Evolutionary conservation across 2,329 filamentous ascomycete species (phyloP).

Genomic region (Alternaria viburni): DNA sequence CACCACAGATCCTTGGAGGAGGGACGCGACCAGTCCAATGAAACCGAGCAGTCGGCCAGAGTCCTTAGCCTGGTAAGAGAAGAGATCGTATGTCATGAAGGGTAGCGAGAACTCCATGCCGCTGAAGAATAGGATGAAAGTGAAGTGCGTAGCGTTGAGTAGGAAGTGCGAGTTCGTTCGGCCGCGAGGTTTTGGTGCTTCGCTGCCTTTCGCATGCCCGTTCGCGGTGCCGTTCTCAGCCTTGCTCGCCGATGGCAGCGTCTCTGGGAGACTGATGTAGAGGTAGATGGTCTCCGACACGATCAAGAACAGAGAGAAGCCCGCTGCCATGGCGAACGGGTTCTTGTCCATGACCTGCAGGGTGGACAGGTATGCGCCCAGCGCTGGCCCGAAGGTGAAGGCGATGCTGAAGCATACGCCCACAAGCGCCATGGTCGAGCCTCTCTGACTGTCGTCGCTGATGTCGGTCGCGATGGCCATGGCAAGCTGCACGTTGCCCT

Average conservation of each 20-base stretch:
- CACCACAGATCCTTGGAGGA: slow-evolving; percentile 93
- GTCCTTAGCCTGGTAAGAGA: slow-evolving; percentile 77
- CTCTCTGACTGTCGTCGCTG: slow-evolving; percentile 81
- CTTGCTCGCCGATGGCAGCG: slow-evolving; percentile 63
- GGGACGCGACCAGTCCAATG: slow-evolving; percentile 85
- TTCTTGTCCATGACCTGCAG: slow-evolving; percentile 82
- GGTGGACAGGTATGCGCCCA: slow-evolving; percentile 84
- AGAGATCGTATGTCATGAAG: slow-evolving; percentile 96
- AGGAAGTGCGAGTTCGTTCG: slow-evolving; percentile 83
- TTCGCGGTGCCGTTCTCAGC: slow-evolving; percentile 22
- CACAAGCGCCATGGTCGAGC: slow-evolving; percentile 93
- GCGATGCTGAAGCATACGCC: slow-evolving; percentile 96
- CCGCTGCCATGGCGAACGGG: slow-evolving; percentile 91
- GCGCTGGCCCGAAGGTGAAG: slow-evolving; percentile 92
- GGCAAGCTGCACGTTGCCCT: slow-evolving; percentile 95
- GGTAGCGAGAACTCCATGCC: slow-evolving; percentile 98
- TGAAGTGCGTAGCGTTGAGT: slow-evolving; percentile 84
- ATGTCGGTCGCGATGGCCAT: slow-evolving; percentile 97
- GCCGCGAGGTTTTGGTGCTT: slow-evolving; percentile 26
- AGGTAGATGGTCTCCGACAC: slow-evolving; percentile 87
- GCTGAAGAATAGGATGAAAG: slow-evolving; percentile 95
- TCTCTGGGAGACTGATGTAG: slow-evolving; percentile 85
- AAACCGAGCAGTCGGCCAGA: slow-evolving; percentile 89
- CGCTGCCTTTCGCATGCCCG: slow-evolving; percentile 24
- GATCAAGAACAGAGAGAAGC: slow-evolving; percentile 84